A percentile compares a stretch with the other conserved stretches of the same genome.
Evolutionary conservation across 805 yeast species (phyloP).

Genomic region (Wickerhamomyces bisporus): DNA sequence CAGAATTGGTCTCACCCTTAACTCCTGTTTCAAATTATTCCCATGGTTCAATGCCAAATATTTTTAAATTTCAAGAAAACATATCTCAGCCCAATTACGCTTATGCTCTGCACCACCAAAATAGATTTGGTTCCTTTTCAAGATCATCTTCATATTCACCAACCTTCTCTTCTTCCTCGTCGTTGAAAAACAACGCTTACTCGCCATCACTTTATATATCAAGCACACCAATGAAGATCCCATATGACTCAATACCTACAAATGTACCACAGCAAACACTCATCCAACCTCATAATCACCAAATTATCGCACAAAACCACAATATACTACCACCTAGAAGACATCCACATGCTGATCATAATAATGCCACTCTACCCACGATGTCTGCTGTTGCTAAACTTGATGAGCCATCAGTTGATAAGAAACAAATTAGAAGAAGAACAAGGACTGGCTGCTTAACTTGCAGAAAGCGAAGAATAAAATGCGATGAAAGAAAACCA

Average conservation of each 20-base stretch:
- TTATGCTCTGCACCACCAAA: background rate
- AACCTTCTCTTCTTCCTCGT: background rate
- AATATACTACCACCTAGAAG: background rate
- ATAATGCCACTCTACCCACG: background rate
- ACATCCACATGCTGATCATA: background rate
- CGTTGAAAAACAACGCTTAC: background rate
- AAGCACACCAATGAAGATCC: background rate
- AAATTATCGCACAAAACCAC: too few species aligned
- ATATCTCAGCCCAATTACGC: background rate
- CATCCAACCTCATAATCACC: too few species aligned
- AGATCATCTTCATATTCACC: background rate
- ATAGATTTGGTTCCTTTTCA: background rate
- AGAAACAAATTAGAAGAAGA: slow-evolving; percentile 13
- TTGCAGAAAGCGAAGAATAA: slow-evolving; percentile 21
- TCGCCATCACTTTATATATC: background rate
- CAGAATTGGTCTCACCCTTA: background rate
- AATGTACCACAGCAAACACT: too few species aligned
- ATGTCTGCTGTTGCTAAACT: slow-evolving; percentile 1
- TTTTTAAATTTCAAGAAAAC: background rate
- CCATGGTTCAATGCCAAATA: background rate
- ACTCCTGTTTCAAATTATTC: background rate
- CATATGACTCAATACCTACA: too few species aligned
- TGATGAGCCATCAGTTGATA: slow-evolving; percentile 5
- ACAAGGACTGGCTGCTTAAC: slow-evolving; percentile 18
- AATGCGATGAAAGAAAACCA: slow-evolving; percentile 24